These are phyloP conservation scores for Monascus ruber DNA, from an alignment of 2,329 filamentous ascomycete species.

Conservation along the genomic window DNA sequence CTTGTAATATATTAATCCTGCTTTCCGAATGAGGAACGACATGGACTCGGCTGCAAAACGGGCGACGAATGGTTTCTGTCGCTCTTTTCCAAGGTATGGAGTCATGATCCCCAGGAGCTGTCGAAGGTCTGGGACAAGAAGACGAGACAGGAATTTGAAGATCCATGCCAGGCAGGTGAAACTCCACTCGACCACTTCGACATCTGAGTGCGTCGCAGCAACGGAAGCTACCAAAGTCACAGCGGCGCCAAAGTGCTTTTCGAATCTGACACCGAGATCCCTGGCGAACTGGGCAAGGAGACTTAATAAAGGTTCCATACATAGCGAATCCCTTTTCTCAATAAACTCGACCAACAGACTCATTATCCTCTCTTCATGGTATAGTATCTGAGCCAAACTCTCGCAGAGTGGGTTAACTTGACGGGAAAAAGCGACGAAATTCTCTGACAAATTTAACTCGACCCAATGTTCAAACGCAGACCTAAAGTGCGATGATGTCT, in stretches of 20 bases:
- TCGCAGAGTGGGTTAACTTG: constrained; percentile 70
- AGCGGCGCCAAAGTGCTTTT: constrained; percentile 70
- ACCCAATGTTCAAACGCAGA: constrained; percentile 76
- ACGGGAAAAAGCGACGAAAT: constrained; percentile 65
- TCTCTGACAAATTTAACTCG: constrained; percentile 78
- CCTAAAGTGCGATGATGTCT: constrained; percentile 76
- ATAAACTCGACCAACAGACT: constrained; percentile 65
- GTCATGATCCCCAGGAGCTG: constrained; percentile 76
- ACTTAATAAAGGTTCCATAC: constrained; percentile 74
- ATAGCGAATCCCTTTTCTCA: constrained; percentile 62
- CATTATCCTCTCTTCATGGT: constrained; percentile 82
- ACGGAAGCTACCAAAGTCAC: constrained; percentile 66
- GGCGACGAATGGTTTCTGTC: constrained; percentile 75
- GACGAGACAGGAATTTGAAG: constrained; percentile 89
- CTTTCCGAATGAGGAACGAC: constrained; percentile 86
- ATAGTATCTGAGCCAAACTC: constrained; percentile 80
- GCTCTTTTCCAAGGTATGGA: constrained; percentile 69
- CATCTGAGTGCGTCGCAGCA: constrained; percentile 63
- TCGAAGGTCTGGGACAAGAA: constrained; percentile 73
- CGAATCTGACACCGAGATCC: constrained; percentile 76
- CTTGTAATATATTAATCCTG: constrained; percentile 64
- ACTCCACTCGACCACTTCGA: constrained; percentile 93
- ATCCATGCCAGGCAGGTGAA: constrained; percentile 90
- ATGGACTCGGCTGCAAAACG: constrained; percentile 90
- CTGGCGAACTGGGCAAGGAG: constrained; percentile 92